Conservation (phyloP, 805 yeast genomes). For the Nakazawaea pomicola region DNA sequence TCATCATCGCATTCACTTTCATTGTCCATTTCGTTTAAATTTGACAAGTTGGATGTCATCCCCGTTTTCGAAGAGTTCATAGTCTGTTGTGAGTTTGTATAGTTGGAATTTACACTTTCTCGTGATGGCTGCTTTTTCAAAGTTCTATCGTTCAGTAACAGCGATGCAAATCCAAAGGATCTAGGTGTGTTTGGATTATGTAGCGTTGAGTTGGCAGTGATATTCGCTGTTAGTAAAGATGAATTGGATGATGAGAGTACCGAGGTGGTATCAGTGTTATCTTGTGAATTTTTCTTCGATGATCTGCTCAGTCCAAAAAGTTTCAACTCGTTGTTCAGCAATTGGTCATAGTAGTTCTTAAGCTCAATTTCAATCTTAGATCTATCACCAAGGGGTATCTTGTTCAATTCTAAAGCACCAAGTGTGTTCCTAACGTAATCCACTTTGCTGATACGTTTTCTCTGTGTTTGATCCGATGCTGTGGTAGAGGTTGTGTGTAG, state of each 20-base stretch:
- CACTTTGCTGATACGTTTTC: slow-evolving; percentile 32
- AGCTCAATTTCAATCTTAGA: slow-evolving; percentile 33
- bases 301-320: slow-evolving; percentile 3
- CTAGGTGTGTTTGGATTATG: slow-evolving; percentile 3
- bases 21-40: slow-evolving; percentile 8
- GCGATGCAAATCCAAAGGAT: slow-evolving; percentile 12
- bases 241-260: background rate
- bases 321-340: slow-evolving; percentile 29
- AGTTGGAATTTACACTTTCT: slow-evolving; percentile 5
- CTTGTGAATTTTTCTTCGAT: too few relatives aligned
- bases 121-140: slow-evolving; percentile 10
- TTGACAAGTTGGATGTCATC: slow-evolving; percentile 6
- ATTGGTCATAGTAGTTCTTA: slow-evolving; percentile 38
- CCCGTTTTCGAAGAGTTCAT: slow-evolving; percentile 3
- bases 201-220: too few relatives aligned
- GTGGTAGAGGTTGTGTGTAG: slow-evolving; percentile 47
- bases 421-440: slow-evolving; percentile 47
- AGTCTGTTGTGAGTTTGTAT: background rate
- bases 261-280: too few relatives aligned
- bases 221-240: background rate
- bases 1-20: slow-evolving; percentile 7
- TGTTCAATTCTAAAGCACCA: slow-evolving; percentile 34
- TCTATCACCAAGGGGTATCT: slow-evolving; percentile 16
- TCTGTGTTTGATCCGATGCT: too few relatives aligned
- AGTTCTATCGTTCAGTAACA: slow-evolving; percentile 8